Base-by-base conservation (phyloP, 2,329 filamentous ascomycete species). In the Sporothrix luriei region DNA sequence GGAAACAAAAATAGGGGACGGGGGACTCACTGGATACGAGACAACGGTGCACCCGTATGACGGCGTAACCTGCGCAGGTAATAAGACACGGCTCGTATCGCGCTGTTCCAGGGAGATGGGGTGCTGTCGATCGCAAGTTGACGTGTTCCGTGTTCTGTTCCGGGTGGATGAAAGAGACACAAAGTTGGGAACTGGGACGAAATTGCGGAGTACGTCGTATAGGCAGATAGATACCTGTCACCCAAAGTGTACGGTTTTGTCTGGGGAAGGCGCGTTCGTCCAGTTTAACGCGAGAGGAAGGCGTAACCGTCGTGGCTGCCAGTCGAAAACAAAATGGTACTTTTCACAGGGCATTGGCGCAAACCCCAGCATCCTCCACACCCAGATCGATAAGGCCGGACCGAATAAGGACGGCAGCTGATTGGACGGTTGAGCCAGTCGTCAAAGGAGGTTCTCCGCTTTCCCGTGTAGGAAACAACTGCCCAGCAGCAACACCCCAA, bases 341-440 rank as follows among this genome's bases (percentile, higher is more conserved):
- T 46, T 48, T 9, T 46, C 33, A 46, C 40, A 13, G 48, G n/a
- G n/a, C 62, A 24, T n/a, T 61, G 55, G 55, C 55, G 55, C 33
- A 19, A 61, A 62, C 59, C 59, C 21, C 26, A 54, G 49, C 65
- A 13, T 49, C n/a, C 24, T 49, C 40, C 48, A 26, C 38, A 46
- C n/a, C 33, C 24, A 69, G 66, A 70, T 70, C 71, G 69, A 72
- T 72, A 72, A 70, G 71, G 49, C 71, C 71, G 71, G 71, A 65
- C 71, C 71, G 71, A 72, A 64, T 72, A 48, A 59, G 40, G n/a
- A 11, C 62, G n/a, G 3, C 16, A 24, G 59, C 21, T 72, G 46
- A 72, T 72, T 72, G 70, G 70, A 66, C 59, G 11, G 38, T 26
- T 3, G 7, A 2, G 9, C 49, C 16, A 14, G 13, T 7, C 13